Evolutionary conservation across 768 basidiomycete species (phyloP), one percentile per base, ranked within the genome.

Genomic region (Myochromella boudieri): DNA sequence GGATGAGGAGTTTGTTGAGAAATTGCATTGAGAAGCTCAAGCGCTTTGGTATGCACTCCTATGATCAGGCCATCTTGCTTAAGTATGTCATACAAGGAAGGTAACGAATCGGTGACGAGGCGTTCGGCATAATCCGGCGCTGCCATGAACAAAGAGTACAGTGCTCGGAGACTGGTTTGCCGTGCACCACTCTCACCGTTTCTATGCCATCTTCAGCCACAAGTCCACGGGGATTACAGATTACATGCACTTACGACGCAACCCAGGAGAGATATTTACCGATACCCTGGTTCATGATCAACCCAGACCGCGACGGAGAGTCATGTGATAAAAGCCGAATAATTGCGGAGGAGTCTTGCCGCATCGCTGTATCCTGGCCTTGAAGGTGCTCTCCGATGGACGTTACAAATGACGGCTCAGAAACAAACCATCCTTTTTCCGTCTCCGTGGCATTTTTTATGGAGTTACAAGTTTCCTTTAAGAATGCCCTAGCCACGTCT

Each of bases 201-300:
- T 36, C 46, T 58, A 37, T 38, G 22, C 4, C 33, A 32, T 37
- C 14, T 6, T 43, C 14, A 21, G 6, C 5, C 18, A 15, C 25
- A 26, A 40, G 29, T 39, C n/a, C n/a, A 22, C 20, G 17, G 22
- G 26, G 18, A 27, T 17, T 15, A 32, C 10, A 18, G 17, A 14
- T 7, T 8, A n/a, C 29, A 26, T 18, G 18, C 12, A 31, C 51
- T 52, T 33, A 52, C 50, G 50, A 39, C 15, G 37, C 18, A 11
- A 53, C 43, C 42, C 33, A 54, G 17, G 48, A 55, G 20, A 58
- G 28, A 29, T 52, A 55, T 25, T 32, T 36, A 27, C 51, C 56
- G 20, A 58, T 55, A 24, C 56, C 54, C 37, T 54, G 51, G 42
- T 36, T 51, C 56, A 58, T 52, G 22, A 55, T 48, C 41, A 34